Percentiles rank a stretch among this genome's conserved stretches.
These are phyloP conservation scores for Meyerozyma guilliermondii DNA, from an alignment of 1,139 yeast species.

Conservation along the genomic window DNA sequence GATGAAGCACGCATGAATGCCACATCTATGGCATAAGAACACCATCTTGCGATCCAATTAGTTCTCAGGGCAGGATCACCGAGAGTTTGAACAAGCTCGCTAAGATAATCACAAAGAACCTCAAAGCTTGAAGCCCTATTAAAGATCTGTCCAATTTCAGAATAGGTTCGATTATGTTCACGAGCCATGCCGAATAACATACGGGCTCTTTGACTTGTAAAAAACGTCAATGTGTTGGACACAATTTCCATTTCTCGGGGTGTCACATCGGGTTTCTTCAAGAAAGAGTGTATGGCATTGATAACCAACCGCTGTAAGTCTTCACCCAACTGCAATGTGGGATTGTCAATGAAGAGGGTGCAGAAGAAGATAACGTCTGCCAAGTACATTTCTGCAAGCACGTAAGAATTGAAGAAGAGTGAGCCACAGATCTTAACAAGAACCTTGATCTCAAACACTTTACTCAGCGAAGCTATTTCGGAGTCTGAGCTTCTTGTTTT, in stretches of 20 bases:
- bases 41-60: conserved; percentile 69
- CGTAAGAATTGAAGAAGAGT: conserved; percentile 66
- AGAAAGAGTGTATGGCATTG: conserved; percentile 69
- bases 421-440: conserved; percentile 63
- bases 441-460: conserved; percentile 70
- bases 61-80: conserved; percentile 51
- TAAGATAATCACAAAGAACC: conserved; percentile 56
- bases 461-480: conserved; percentile 54
- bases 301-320: conserved; percentile 63
- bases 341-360: conserved; percentile 68
- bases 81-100: conserved; percentile 43
- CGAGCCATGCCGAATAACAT: conserved; percentile 78
- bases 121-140: conserved; percentile 54
- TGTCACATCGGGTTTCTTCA: conserved; percentile 52
- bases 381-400: conserved; percentile 59
- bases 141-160: conserved; percentile 38
- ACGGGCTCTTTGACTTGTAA: conserved; percentile 69
- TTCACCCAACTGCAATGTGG: conserved; percentile 62
- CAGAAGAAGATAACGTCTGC: conserved; percentile 72
- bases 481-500: conserved; percentile 43
- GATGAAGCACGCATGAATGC: conserved; percentile 59
- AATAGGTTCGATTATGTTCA: conserved; percentile 33
- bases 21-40: conserved; percentile 58
- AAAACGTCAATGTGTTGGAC: conserved; percentile 49
- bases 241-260: conserved; percentile 40